Conservation (phyloP, 148 eudicot species). For the Heliamphora exappendiculata region DNA sequence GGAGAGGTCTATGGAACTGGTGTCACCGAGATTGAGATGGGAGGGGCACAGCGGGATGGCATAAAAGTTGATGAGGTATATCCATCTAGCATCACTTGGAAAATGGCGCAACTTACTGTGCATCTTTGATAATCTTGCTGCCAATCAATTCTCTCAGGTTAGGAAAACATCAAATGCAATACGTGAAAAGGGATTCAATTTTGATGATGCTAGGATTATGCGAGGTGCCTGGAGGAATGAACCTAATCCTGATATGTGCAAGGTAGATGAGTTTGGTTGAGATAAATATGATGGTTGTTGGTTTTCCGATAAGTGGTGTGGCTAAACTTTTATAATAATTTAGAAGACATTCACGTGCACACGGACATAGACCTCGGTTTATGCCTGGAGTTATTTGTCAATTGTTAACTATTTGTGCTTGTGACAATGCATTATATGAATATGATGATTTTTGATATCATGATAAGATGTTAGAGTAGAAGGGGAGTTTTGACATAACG, state of each 20-base stretch:
- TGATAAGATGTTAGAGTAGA: background rate
- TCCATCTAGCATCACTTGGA: background rate
- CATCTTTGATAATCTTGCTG: background rate
- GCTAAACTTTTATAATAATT: background rate
- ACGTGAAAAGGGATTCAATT: conserved; percentile 91
- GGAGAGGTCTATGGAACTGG: conserved; percentile 94
- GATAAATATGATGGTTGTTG: background rate
- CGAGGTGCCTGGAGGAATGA: conserved; percentile 97
- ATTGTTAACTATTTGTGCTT: background rate
- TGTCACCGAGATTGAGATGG: conserved; percentile 83
- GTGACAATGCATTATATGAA: background rate
- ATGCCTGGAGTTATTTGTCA: background rate
- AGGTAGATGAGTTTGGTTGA: conserved; percentile 36
- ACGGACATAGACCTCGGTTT: background rate
- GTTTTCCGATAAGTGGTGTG: background rate
- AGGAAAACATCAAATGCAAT: conserved; percentile 44
- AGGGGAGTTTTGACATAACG: too few relatives aligned
- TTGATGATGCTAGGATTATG: conserved; percentile 88
- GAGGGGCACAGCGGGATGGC: conserved; percentile 72
- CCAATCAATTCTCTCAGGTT: conserved; percentile 28
- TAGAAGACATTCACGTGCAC: background rate
- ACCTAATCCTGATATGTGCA: conserved; percentile 86
- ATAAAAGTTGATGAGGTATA: conserved; percentile 50
- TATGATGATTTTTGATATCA: background rate
- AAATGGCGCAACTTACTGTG: background rate